phyloP scores from a whole-genome alignment of 345 rosid genomes.

The Ceriops decandra region DNA sequence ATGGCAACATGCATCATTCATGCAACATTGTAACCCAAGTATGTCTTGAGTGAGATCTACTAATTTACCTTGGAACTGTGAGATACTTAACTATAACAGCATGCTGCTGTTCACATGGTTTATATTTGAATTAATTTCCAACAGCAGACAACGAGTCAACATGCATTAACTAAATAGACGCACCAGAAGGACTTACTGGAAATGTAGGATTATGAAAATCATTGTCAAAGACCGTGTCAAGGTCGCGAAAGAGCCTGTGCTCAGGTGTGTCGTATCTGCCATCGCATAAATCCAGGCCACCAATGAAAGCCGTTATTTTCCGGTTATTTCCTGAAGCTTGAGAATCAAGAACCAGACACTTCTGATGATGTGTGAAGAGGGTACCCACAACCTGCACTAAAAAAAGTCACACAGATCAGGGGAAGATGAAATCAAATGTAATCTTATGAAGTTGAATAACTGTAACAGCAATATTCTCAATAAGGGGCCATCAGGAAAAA shows the following conservation, averaged over 20 bases:
- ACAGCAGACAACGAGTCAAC: not conserved
- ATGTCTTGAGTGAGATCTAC: too few species aligned
- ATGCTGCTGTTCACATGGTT: too few species aligned
- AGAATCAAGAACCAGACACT: conserved; percentile 58
- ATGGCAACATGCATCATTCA: not conserved
- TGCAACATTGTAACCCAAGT: too few species aligned
- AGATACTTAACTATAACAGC: too few species aligned
- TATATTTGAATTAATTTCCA: not conserved
- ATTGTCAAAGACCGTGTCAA: conserved; percentile 44
- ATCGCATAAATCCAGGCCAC: conserved; percentile 67
- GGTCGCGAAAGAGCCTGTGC: conserved; percentile 52
- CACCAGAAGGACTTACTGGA: conserved; percentile 34
- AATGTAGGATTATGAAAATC: conserved; percentile 69
- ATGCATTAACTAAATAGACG: not conserved
- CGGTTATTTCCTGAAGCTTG: conserved; percentile 53
- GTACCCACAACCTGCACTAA: conserved; percentile 79
- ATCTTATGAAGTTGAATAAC: not conserved
- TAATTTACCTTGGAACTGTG: too few species aligned
- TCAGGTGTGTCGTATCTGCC: conserved; percentile 83
- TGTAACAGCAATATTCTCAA: not conserved
- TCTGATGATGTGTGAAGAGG: conserved; percentile 70
- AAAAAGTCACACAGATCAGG: conserved; percentile 16
- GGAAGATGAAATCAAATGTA: not conserved
- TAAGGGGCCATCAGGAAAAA: too few species aligned
- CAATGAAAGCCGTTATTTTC: conserved; percentile 63